Conservation (phyloP, 805 yeast species). For the Brettanomyces anomalus region DNA sequence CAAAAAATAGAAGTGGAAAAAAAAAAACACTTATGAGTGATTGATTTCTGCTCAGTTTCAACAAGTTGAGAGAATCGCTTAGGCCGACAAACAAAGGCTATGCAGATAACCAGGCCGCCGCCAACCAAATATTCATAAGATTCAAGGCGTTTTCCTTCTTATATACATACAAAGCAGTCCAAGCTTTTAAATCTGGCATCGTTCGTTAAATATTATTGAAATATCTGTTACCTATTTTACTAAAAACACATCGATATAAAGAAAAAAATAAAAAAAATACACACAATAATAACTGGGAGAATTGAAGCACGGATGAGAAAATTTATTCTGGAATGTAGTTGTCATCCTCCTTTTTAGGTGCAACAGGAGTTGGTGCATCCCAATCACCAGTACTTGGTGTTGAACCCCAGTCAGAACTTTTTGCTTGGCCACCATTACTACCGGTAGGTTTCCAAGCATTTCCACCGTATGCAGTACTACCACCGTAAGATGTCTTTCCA, state of each 20-base stretch:
- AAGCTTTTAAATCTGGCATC: too few species aligned
- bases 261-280: background rate
- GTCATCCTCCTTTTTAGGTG: slow-evolving; percentile 18
- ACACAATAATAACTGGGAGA: background rate
- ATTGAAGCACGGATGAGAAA: background rate
- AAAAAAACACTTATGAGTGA: too few species aligned
- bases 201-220: background rate
- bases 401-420: slow-evolving; percentile 29
- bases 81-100: too few species aligned
- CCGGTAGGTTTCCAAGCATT: slow-evolving; percentile 19
- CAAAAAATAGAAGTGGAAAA: too few species aligned
- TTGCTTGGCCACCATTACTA: slow-evolving; percentile 8
- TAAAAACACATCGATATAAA: background rate
- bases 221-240: background rate
- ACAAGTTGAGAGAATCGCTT: too few species aligned
- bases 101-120: too few species aligned
- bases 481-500: slow-evolving; percentile 3
- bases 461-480: slow-evolving; percentile 6
- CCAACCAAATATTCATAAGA: too few species aligned
- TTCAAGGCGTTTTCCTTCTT: too few species aligned
- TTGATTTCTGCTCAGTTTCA: too few species aligned
- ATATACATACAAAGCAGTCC: too few species aligned
- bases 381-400: slow-evolving; percentile 38
- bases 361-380: slow-evolving; percentile 39
- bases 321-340: slow-evolving; percentile 12